Evolutionary conservation across 2,329 filamentous ascomycete genomes (phyloP), one percentile per base, ranked within the genome.

Genomic region (Curvularia sp.): DNA sequence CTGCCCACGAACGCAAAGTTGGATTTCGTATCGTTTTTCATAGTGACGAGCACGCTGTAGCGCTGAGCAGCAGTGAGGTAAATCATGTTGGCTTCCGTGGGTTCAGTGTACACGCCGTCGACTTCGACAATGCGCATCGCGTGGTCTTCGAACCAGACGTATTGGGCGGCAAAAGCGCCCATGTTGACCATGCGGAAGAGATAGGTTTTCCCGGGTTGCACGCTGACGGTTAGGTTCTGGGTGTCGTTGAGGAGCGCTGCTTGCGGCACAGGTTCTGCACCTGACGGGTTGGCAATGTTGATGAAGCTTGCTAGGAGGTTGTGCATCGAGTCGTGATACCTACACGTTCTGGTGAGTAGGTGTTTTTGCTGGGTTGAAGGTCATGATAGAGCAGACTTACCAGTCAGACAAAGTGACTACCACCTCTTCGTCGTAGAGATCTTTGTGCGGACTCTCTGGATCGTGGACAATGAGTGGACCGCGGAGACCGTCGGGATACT

Each of bases 331-430:
- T 88, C 85, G 65, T 92, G 88, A 58, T 92, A 92, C 48, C 48
- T 50, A 2, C 22, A 7, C 12, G 12, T 35, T 4, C 13, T 31
- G 24, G 48, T 50, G 5, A 50, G 48, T 15, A 13, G 8, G 8
- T 5, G 10, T 2, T 38, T 5, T n/a, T 10, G 4, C 22, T 28
- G 28, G 8, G 15, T 39, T 28, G 9, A 12, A 13, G 22, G 10
- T 7, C n/a, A 5, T 13, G 6, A 13, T 1, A 20, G 9, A 35
- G 22, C 5, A 20, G 6, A 10, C 35, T 50, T 5, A 50, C 81
- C 89, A 89, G 66, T 92, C 89, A 18, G 87, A 88, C n/a, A 92
- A 76, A 62, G 89, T 89, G 18, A 92, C 70, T 0, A 89, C 80
- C 31, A 87, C 77, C 61, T 92, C 89, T 42, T 84, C 83, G 33